phyloP scores from a whole-genome alignment of 305 asterid species.

The Solanum hybrid region DNA sequence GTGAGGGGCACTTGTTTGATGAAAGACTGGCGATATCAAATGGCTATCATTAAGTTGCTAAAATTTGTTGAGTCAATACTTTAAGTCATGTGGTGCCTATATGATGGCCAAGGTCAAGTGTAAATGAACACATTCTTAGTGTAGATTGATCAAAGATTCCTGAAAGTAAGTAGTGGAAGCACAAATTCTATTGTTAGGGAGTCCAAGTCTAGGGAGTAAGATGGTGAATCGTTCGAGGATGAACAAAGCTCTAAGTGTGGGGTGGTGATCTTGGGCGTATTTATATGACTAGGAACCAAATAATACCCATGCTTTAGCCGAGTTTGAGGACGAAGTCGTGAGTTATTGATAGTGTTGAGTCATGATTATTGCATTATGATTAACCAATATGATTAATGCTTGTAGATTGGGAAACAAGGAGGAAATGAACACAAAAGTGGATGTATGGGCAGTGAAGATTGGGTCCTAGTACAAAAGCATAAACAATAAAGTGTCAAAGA shows the following conservation, averaged over 20 bases:
- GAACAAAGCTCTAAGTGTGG: not conserved
- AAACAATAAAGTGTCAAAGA: not conserved
- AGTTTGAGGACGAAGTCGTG: not conserved
- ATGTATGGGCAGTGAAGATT: not conserved
- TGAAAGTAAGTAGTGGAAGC: not conserved
- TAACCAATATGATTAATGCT: not conserved
- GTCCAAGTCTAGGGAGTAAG: not conserved
- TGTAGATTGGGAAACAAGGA: not conserved
- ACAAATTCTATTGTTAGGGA: not conserved
- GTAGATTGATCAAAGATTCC: not conserved
- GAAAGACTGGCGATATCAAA: not conserved
- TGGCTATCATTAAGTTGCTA: not conserved
- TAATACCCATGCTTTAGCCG: no score
- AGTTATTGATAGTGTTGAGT: not conserved
- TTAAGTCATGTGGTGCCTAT: not conserved
- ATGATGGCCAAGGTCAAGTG: not conserved
- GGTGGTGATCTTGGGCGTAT: not conserved
- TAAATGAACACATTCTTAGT: not conserved
- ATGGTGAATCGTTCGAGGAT: not conserved
- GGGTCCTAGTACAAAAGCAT: not conserved
- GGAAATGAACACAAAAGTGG: not conserved
- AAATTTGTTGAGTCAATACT: not conserved
- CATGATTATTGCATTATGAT: not conserved
- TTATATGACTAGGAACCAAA: not conserved
- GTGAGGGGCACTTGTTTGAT: not conserved